phyloP scores from a whole-genome alignment of 306 rosid genomes.

The Inga laurina region DNA sequence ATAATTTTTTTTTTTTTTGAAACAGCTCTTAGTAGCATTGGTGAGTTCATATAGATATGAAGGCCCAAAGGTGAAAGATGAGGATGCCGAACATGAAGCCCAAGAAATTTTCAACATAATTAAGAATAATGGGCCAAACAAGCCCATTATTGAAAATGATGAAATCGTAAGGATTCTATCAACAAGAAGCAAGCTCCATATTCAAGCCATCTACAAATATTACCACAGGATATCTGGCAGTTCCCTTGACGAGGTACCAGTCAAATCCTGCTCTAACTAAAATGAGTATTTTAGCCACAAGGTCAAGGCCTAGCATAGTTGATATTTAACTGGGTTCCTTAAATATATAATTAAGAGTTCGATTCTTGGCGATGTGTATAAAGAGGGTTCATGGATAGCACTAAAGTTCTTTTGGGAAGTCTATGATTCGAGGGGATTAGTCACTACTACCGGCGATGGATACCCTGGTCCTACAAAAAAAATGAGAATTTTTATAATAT shows the following conservation, averaged over 20 bases:
- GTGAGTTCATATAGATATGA: constrained; percentile 95
- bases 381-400: no score
- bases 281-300: neutral
- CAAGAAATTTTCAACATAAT: constrained; percentile 47
- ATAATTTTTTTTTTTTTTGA: neutral
- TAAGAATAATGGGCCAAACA: constrained; percentile 46
- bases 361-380: fast-evolving
- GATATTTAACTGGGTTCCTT: no score
- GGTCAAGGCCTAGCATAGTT: no score
- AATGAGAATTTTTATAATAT: no score
- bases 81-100: constrained; percentile 72
- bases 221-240: constrained; percentile 64
- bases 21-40: constrained; percentile 83
- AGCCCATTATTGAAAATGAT: constrained; percentile 57
- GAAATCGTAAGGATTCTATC: constrained; percentile 70
- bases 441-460: no score
- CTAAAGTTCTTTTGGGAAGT: no score
- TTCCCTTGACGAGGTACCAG: constrained; percentile 68
- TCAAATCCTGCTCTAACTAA: neutral
- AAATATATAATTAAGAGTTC: no score
- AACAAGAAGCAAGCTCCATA: constrained; percentile 83
- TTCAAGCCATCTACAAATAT: constrained; percentile 58
- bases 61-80: constrained; percentile 66
- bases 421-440: no score
- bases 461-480: no score